A percentile compares a stretch with the other conserved stretches of the same genome.
Conservation (phyloP, 495 filamentous ascomycete species). For the Cercophora scortea region DNA sequence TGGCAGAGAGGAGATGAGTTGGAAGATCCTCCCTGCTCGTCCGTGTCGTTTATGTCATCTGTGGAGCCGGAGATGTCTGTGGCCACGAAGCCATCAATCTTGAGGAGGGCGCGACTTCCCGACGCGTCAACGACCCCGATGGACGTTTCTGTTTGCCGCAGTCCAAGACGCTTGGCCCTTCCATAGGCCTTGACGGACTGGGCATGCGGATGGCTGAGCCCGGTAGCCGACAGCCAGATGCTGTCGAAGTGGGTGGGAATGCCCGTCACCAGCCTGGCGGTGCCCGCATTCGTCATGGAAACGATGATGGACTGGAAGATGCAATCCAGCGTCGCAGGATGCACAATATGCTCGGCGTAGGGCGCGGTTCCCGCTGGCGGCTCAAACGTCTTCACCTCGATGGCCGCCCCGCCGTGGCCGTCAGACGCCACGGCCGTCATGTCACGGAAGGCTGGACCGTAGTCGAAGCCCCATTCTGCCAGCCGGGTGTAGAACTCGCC, state of each 20-base stretch:
- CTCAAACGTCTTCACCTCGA: neutral
- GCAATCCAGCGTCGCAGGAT: neutral
- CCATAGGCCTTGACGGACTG: neutral
- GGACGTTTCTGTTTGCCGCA: constrained; percentile 1
- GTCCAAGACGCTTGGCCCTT: neutral
- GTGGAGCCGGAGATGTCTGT: neutral
- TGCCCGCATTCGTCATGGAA: neutral
- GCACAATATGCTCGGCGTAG: neutral
- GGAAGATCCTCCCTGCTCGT: neutral
- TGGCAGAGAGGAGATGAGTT: neutral
- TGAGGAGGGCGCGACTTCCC: neutral
- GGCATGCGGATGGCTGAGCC: neutral
- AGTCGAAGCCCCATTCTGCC: neutral
- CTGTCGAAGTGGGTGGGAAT: constrained; percentile 1
- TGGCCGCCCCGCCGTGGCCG: neutral
- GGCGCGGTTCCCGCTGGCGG: neutral
- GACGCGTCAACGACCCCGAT: neutral
- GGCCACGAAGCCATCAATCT: constrained; percentile 2
- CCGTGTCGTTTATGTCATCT: neutral
- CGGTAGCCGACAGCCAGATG: constrained; percentile 3
- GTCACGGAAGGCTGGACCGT: neutral
- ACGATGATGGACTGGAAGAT: constrained; percentile 1
- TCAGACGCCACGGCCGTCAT: neutral
- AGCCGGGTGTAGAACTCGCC: neutral
- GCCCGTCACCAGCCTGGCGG: neutral